These are phyloP conservation scores for Colletotrichum theobromicola DNA, from an alignment of 2,329 filamentous ascomycete species.

Conservation along the genomic window DNA sequence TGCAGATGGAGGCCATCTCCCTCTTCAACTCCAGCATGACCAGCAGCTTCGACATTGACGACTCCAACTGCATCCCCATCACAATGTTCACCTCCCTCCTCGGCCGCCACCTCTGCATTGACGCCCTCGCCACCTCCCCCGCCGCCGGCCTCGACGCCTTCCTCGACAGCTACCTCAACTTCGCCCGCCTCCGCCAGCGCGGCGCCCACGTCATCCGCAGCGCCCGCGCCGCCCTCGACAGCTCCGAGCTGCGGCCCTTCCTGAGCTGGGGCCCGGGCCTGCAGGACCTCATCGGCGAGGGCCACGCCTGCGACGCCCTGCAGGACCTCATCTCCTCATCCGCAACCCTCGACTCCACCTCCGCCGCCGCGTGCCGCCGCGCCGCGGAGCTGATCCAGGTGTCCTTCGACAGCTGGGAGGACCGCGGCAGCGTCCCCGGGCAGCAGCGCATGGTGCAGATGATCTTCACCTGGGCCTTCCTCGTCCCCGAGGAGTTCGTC, in stretches of 20 bases:
- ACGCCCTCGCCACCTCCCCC: constrained; percentile 31
- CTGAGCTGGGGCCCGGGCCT: background rate
- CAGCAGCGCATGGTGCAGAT: constrained; percentile 25
- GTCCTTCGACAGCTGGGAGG: constrained; percentile 8
- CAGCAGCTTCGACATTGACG: constrained; percentile 23
- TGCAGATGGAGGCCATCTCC: constrained; percentile 30
- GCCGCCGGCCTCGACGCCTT: constrained; percentile 28
- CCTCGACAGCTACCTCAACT: constrained; percentile 33
- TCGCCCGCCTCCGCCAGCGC: constrained; percentile 28
- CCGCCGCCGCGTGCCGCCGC: constrained; percentile 12
- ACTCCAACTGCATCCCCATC: constrained; percentile 34
- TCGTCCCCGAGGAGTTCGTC: constrained; percentile 27
- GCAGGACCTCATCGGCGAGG: background rate
- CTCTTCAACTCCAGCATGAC: background rate
- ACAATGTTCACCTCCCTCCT: constrained; percentile 38
- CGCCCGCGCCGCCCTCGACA: background rate
- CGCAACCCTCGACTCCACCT: constrained; percentile 23
- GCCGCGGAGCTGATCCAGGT: constrained; percentile 26
- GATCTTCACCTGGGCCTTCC: constrained; percentile 31
- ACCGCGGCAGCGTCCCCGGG: background rate
- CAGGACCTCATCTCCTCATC: constrained; percentile 25
- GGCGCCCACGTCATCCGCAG: constrained; percentile 23
- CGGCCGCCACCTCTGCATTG: constrained; percentile 38
- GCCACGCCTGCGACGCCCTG: background rate
- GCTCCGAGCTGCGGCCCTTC: background rate